Evolutionary conservation across 1,139 yeast species (phyloP).

Genomic region (Yamadazyma sp.): DNA sequence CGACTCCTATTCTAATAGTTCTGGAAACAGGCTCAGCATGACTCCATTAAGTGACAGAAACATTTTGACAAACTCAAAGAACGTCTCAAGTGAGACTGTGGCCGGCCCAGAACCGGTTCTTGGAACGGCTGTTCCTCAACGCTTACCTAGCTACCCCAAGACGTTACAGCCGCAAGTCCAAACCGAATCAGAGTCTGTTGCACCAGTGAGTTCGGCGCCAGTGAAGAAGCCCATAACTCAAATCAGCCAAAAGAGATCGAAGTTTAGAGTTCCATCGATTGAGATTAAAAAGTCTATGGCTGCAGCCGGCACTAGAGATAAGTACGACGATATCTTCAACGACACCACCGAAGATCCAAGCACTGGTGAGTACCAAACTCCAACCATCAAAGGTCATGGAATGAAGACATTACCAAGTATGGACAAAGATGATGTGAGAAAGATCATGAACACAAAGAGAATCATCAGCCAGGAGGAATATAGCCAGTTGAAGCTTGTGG

Average conservation of each 20-base stretch:
- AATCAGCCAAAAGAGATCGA: slow-evolving; percentile 22
- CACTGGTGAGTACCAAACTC: slow-evolving; percentile 3
- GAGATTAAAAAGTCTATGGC: slow-evolving; percentile 38
- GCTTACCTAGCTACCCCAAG: slow-evolving; percentile 6
- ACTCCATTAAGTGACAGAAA: slow-evolving; percentile 32
- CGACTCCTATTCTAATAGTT: slow-evolving; percentile 16
- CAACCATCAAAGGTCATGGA: slow-evolving; percentile 40
- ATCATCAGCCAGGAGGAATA: slow-evolving; percentile 46
- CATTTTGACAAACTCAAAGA: slow-evolving; percentile 20
- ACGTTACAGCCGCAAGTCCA: slow-evolving; percentile 11
- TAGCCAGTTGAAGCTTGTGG: slow-evolving; percentile 34
- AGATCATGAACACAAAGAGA: slow-evolving; percentile 39
- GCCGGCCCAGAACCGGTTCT: neutral
- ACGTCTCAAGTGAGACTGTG: slow-evolving; percentile 6
- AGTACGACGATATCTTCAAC: slow-evolving; percentile 44
- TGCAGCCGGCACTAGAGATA: slow-evolving; percentile 23
- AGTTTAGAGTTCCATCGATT: slow-evolving; percentile 45
- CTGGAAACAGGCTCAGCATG: slow-evolving; percentile 23
- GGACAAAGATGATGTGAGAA: slow-evolving; percentile 49
- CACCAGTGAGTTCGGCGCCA: neutral
- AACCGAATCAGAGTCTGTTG: slow-evolving; percentile 1
- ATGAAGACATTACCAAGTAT: slow-evolving; percentile 48
- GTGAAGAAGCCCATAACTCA: slow-evolving; percentile 10
- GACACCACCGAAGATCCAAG: slow-evolving; percentile 29
- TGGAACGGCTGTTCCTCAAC: neutral